Conservation (phyloP, 2,329 filamentous ascomycete species). For the Pseudogymnoascus sp. region DNA sequence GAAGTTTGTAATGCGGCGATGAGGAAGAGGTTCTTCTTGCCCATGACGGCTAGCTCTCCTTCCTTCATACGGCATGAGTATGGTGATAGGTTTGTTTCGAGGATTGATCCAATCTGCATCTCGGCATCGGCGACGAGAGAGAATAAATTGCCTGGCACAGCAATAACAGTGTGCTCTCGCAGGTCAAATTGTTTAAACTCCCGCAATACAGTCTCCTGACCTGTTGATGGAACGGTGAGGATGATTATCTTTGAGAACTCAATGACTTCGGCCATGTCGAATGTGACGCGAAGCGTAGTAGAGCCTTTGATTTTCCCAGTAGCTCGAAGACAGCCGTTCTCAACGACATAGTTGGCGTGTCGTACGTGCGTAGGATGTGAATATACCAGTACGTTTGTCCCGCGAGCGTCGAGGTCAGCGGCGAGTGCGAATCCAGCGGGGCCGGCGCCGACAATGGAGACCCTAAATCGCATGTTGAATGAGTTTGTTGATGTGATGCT, state of each 20-base stretch:
- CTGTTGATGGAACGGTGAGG: slow-evolving; percentile 14
- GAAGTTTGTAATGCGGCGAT: slow-evolving; percentile 4
- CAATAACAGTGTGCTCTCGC: slow-evolving; percentile 16
- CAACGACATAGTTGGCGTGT: slow-evolving; percentile 11
- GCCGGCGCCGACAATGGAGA: slow-evolving; percentile 14
- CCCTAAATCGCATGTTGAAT: slow-evolving; percentile 1
- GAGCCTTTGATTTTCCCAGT: slow-evolving; percentile 16
- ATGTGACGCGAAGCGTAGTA: slow-evolving; percentile 12
- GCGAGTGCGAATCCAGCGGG: slow-evolving; percentile 12
- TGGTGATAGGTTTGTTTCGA: slow-evolving; percentile 22
- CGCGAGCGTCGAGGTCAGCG: slow-evolving; percentile 11
- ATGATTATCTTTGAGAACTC: slow-evolving; percentile 19
- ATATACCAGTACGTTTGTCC: slow-evolving; percentile 17
- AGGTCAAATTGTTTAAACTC: background rate
- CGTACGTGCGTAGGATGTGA: slow-evolving; percentile 18
- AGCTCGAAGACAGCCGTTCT: slow-evolving; percentile 9
- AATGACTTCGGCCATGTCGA: slow-evolving; percentile 19
- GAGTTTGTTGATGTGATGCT: background rate
- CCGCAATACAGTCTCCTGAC: background rate
- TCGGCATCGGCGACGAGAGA: slow-evolving; percentile 16
- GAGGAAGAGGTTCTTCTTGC: slow-evolving; percentile 14
- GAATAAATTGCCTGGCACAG: slow-evolving; percentile 22
- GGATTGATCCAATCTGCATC: slow-evolving; percentile 17
- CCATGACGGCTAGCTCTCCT: slow-evolving; percentile 17
- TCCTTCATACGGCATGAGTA: slow-evolving; percentile 22